Percentiles rank a stretch among this genome's conserved stretches.
Conservation (phyloP, 2,329 filamentous ascomycete genomes). For the Myriosclerotinia curreyana region DNA sequence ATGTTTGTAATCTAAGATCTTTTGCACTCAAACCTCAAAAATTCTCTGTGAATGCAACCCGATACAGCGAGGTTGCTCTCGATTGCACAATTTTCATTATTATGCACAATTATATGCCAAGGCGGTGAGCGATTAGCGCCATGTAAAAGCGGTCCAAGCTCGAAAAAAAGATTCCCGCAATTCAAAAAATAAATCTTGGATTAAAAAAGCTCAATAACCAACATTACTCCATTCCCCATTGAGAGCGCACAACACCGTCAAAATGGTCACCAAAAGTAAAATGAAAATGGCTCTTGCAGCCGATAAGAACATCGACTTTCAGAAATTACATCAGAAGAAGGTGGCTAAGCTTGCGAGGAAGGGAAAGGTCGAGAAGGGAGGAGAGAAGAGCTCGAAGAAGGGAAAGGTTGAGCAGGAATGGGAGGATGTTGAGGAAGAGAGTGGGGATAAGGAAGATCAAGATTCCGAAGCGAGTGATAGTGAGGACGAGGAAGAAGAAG, state of each 20-base stretch:
- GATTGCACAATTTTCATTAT: constrained; percentile 10
- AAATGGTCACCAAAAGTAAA: constrained; percentile 44
- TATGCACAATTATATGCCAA: constrained; percentile 8
- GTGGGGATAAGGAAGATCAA: constrained; percentile 38
- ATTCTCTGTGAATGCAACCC: background rate
- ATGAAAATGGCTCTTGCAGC: constrained; percentile 54
- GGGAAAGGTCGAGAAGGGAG: constrained; percentile 48
- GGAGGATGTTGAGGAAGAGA: constrained; percentile 43
- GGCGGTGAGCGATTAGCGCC: constrained; percentile 17
- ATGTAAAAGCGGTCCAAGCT: constrained; percentile 18
- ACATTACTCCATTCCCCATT: constrained; percentile 15
- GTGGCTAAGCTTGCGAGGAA: constrained; percentile 44
- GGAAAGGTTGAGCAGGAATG: constrained; percentile 49
- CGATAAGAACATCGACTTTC: constrained; percentile 53
- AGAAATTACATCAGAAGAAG: constrained; percentile 45
- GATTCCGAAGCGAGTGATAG: constrained; percentile 32
- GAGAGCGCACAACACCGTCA: constrained; percentile 25
- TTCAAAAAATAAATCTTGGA: constrained; percentile 24
- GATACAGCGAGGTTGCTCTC: background rate
- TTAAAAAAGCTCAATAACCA: constrained; percentile 16
- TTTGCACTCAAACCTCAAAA: too few species aligned
- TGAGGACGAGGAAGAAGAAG: constrained; percentile 30
- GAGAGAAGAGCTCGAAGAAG: constrained; percentile 43
- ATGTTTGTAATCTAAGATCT: background rate
- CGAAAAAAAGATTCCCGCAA: constrained; percentile 23